Evolutionary conservation across 768 basidiomycete genomes (phyloP), one percentile per base, ranked within the genome.

Genomic region (Lenzites betulinus): DNA sequence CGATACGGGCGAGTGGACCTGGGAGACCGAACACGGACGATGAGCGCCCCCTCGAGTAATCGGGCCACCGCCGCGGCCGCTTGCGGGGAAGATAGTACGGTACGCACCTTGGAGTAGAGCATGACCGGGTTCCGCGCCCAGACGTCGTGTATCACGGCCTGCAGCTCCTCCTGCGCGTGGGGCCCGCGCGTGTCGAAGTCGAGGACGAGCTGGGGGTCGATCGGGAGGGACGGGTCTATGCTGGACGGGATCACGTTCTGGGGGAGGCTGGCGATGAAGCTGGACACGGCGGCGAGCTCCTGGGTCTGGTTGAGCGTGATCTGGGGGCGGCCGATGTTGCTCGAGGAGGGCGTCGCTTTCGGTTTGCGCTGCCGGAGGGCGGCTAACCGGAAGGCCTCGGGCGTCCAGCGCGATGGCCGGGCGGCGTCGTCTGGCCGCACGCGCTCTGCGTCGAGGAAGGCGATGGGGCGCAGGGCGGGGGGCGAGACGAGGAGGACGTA

Each of bases 201-300:
- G 42, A 94, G 80, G 5, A 94, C 82, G 58, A 93, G 83, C 66
- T 91, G 83, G 3, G 92, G 90, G 70, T 93, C 91, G 59, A 93
- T 84, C 8, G 90, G 83, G 12, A 66, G 64, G 12, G 78, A 66
- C 0, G 92, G 88, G 67, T 93, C 83, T 46, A 92, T 81, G 7
- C 77, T 76, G 0, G 75, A 70, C 1, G 92, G 90, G 58, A 94
- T 84, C 57, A 87, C 79, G 72, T 93, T 93, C 71, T 89, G 84
- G 0, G 89, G 83, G 22, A 91, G 79, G 51, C 87, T 86, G 0
- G 85, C 84, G 42, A 93, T 77, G 73, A 92, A 93, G 58, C 83
- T 84, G 2, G 87, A 82, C 48, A 92, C 75, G 2, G 91, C 89
- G 1, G 89, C 89, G 20, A 93, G 81, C 68, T 93, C 91, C 68